These are phyloP conservation scores for Ceratonia siliqua DNA, from an alignment of 306 rosid species.

Conservation along the genomic window DNA sequence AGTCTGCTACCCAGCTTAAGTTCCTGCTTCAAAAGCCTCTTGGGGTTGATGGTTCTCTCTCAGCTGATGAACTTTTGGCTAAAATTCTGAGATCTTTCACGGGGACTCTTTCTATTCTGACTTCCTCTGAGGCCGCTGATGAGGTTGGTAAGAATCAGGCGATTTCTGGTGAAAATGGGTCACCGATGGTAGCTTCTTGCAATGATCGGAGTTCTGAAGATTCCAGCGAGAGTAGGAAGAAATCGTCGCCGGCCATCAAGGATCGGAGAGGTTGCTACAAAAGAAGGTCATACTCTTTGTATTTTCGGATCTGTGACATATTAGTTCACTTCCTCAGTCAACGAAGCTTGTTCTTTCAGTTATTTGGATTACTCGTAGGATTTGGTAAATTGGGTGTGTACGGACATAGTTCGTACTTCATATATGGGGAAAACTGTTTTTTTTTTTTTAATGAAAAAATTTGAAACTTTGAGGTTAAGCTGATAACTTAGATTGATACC, in stretches of 20 bases:
- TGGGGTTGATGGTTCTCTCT: conserved; percentile 11
- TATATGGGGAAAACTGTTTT: background rate
- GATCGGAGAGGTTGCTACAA: conserved; percentile 72
- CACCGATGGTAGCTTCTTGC: conserved; percentile 34
- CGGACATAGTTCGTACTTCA: conserved; percentile 25
- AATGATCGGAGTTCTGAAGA: conserved; percentile 50
- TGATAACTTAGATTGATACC: background rate
- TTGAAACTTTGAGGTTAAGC: background rate
- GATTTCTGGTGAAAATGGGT: conserved; percentile 20
- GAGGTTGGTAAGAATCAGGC: conserved; percentile 9
- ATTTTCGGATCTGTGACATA: conserved; percentile 23
- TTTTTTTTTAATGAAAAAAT: background rate
- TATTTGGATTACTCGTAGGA: background rate
- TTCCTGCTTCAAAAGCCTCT: conserved; percentile 37
- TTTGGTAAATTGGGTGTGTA: conserved; percentile 32
- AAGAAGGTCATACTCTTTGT: conserved; percentile 54
- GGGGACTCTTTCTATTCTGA: conserved; percentile 45
- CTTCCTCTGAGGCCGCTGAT: conserved; percentile 2
- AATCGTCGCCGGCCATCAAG: conserved; percentile 29
- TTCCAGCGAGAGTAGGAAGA: conserved; percentile 50
- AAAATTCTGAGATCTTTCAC: conserved; percentile 48
- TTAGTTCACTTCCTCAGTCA: background rate
- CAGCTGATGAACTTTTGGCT: conserved; percentile 40
- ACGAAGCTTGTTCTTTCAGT: background rate
- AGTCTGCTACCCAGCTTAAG: conserved; percentile 52